Base-by-base conservation (phyloP, 2,329 filamentous ascomycete genomes). In the Cryphonectria nitschkei region DNA sequence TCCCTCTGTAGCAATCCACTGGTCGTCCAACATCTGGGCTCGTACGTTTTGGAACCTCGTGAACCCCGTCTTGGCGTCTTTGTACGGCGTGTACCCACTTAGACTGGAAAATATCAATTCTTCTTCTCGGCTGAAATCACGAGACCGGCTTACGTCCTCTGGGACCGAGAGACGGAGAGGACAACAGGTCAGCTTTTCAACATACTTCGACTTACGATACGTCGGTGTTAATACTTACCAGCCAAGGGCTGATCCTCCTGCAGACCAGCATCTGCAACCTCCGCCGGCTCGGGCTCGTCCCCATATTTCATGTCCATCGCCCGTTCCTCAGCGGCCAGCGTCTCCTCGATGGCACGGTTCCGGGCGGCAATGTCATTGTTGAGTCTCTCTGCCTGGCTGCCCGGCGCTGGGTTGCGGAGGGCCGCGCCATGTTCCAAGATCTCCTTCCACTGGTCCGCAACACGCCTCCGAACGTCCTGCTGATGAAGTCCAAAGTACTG, bases 391-490 rank as follows among this genome's bases (percentile, higher is more conserved):
- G 37, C 64, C 1, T 6, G 29, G 6, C 58, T 54, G 58, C 68
- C 68, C 0, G 26, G 58, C 26, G 11, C 16, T 0, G 70, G 46
- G 14, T 62, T 39, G 32, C 52, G 52, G 19, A 72, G 65, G 2
- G 13, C 32, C 16, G 56, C 64, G 32, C 68, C 71, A 2, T 32
- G 13, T 4, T 32, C 19, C 9, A 72, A 22, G 14, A 72, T 65
- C 3, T 63, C 3, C 9, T 22, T 2, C 71, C 71, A 72, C 11
- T 69, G 60, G 32, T 70, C 65, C 0, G 66, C 71, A 34, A 68
- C 26, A 0, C 16, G 65, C 71, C 60, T 41, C 2, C 29, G 63
- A 1, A 22, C 43, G 26, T 37, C 71, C 3, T 50, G 16, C 6
- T 14, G 41, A 0, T 34, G 5, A 14, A 72, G 26, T 1, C 1